Conservation (phyloP, 495 filamentous ascomycete genomes). For the Aspergillus sclerotioniger region DNA sequence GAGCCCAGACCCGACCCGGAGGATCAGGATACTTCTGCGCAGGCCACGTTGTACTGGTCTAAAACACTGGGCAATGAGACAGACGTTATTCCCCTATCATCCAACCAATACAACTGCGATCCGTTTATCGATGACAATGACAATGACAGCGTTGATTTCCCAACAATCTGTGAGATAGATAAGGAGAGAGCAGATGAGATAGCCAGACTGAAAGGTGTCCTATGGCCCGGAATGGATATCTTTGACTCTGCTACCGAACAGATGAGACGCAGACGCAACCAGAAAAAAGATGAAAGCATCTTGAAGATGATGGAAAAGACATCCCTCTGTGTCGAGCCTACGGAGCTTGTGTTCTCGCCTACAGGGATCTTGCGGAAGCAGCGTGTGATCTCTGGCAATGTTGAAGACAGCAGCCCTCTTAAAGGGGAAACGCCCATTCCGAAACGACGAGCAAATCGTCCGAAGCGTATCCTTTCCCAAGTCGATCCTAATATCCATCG, state of each 20-base stretch:
- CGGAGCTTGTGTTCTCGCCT: constrained; percentile 65
- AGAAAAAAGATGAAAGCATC: constrained; percentile 74
- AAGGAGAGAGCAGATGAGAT: constrained; percentile 41
- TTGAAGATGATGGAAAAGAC: constrained; percentile 67
- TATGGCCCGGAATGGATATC: constrained; percentile 82
- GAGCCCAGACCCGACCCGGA: constrained; percentile 9
- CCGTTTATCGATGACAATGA: constrained; percentile 24
- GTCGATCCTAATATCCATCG: constrained; percentile 34
- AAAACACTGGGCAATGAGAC: constrained; percentile 2
- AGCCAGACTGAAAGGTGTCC: constrained; percentile 65
- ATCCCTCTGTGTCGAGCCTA: constrained; percentile 65
- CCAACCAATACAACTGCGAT: constrained; percentile 15
- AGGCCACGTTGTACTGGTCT: constrained; percentile 23
- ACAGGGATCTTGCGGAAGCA: constrained; percentile 54
- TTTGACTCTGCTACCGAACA: constrained; percentile 81
- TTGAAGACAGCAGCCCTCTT: constrained; percentile 50
- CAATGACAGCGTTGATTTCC: constrained; percentile 14
- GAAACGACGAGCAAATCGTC: constrained; percentile 28
- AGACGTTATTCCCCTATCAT: not conserved
- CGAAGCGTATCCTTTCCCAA: constrained; percentile 28
- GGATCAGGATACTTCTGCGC: constrained; percentile 16
- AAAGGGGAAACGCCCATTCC: constrained; percentile 50
- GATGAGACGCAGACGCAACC: constrained; percentile 78
- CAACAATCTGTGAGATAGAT: constrained; percentile 19
- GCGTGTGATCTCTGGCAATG: constrained; percentile 55